Conservation (phyloP, 2,329 filamentous ascomycete species). For the Lachnum nothofagi region DNA sequence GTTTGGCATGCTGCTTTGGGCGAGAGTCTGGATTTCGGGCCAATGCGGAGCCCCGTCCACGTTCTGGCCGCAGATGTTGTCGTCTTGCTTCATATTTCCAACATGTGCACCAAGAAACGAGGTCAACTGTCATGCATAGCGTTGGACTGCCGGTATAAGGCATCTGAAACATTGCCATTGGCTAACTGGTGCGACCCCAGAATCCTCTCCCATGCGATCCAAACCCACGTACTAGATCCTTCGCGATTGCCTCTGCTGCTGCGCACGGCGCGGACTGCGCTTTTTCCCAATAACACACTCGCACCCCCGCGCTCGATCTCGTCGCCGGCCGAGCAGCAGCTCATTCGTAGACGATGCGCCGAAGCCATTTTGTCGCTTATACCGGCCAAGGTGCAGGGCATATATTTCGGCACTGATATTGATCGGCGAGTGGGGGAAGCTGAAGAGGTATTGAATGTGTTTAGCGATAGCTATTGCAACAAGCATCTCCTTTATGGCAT, state of each 20-base stretch:
- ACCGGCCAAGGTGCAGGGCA: slow-evolving; percentile 34
- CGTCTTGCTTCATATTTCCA: background rate
- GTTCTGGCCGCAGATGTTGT: background rate
- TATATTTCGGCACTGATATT: slow-evolving; percentile 40
- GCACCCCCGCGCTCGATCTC: slow-evolving; percentile 59
- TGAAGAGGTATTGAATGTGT: slow-evolving; percentile 61
- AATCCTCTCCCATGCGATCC: slow-evolving; percentile 51
- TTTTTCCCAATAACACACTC: slow-evolving; percentile 82
- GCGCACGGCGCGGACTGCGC: slow-evolving; percentile 64
- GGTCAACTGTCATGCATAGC: background rate
- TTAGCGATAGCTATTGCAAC: slow-evolving; percentile 83
- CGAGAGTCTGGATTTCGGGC: slow-evolving; percentile 2
- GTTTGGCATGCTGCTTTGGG: slow-evolving; percentile 13
- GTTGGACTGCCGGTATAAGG: background rate
- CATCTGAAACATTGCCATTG: slow-evolving; percentile 3
- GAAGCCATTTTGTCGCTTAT: slow-evolving; percentile 46
- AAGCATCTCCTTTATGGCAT: slow-evolving; percentile 82
- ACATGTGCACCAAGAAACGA: background rate
- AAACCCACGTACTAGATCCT: slow-evolving; percentile 55
- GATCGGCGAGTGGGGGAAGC: slow-evolving; percentile 33
- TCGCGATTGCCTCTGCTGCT: slow-evolving; percentile 62
- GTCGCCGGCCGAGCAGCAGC: slow-evolving; percentile 53
- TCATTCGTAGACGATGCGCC: slow-evolving; percentile 64
- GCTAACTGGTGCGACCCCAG: slow-evolving; percentile 23
- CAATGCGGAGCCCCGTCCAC: background rate